These are phyloP conservation scores for Podaxis sp. DNA, from an alignment of 768 basidiomycete species.

Conservation along the genomic window DNA sequence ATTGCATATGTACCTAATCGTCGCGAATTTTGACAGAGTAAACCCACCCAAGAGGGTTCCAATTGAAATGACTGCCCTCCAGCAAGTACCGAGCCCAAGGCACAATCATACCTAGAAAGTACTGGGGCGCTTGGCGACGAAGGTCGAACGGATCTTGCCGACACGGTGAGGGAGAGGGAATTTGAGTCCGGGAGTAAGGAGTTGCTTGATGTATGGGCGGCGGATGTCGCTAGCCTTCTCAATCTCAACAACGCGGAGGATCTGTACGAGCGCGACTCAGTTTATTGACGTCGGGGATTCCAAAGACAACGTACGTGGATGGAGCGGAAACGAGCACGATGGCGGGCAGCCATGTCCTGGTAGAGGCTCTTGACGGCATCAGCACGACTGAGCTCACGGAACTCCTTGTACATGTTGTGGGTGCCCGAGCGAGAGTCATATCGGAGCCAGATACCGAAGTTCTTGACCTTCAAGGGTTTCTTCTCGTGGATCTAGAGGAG, in stretches of 20 bases:
- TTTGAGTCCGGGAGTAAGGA: constrained; percentile 85
- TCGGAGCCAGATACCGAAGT: constrained; percentile 99
- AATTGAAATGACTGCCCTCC: not conserved
- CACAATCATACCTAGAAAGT: constrained; percentile 54
- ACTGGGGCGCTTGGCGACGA: constrained; percentile 73
- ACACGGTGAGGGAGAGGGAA: constrained; percentile 97
- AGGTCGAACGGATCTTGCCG: constrained; percentile 73
- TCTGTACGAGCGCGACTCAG: constrained; percentile 43
- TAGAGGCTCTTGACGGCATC: constrained; percentile 96
- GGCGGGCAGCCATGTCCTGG: constrained; percentile 99
- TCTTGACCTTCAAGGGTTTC: constrained; percentile 98
- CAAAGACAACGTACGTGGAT: constrained; percentile 71
- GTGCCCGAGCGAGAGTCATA: constrained; percentile 99
- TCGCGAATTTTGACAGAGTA: constrained; percentile 3
- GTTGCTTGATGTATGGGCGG: constrained; percentile 97
- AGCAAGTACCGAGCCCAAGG: not conserved
- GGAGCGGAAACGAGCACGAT: constrained; percentile 98
- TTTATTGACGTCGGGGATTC: not conserved
- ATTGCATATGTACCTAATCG: constrained; percentile 8
- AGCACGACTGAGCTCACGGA: constrained; percentile 92
- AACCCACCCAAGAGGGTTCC: not conserved
- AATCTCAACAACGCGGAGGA: constrained; percentile 96
- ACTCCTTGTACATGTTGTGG: constrained; percentile 99
- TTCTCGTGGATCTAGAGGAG: constrained; percentile 88
- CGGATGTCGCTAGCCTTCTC: constrained; percentile 89